These are phyloP conservation scores for Kondoa subrosea DNA, from an alignment of 768 basidiomycete species.

Conservation along the genomic window DNA sequence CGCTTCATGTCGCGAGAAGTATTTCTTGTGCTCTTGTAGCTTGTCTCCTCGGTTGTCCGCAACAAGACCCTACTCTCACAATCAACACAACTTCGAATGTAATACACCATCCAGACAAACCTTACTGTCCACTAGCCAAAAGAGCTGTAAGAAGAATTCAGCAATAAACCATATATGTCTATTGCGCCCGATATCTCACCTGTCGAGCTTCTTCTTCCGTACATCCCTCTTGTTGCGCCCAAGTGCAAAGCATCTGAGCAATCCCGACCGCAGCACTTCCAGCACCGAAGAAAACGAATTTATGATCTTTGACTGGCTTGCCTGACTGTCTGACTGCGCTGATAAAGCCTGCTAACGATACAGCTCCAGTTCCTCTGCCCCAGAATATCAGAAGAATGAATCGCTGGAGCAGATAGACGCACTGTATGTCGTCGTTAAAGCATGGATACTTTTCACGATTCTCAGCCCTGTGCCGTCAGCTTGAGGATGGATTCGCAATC, in stretches of 20 bases:
- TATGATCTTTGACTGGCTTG: constrained; percentile 47
- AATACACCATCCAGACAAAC: constrained; percentile 16
- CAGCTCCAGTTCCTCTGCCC: constrained; percentile 61
- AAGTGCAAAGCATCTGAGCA: constrained; percentile 64
- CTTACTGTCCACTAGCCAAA: constrained; percentile 66
- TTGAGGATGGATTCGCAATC: constrained; percentile 82
- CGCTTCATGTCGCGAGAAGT: constrained; percentile 69
- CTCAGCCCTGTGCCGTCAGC: constrained; percentile 58
- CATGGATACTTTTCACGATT: constrained; percentile 47
- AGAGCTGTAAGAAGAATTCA: constrained; percentile 32
- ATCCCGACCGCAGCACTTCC: constrained; percentile 87
- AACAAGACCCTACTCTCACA: constrained; percentile 48
- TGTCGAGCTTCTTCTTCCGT: constrained; percentile 53
- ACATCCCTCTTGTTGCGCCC: constrained; percentile 58
- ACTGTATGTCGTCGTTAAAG: constrained; percentile 27
- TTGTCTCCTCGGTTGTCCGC: constrained; percentile 53
- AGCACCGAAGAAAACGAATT: constrained; percentile 81
- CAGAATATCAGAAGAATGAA: not conserved
- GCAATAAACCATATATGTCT: not conserved
- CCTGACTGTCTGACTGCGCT: constrained; percentile 41
- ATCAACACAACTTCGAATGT: not conserved
- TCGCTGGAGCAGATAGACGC: not conserved
- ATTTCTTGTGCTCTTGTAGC: constrained; percentile 69
- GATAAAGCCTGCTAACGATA: constrained; percentile 70
- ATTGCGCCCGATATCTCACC: not conserved